Evolutionary conservation across 768 basidiomycete species (phyloP).

Genomic region (Vishniacozyma victoriae): DNA sequence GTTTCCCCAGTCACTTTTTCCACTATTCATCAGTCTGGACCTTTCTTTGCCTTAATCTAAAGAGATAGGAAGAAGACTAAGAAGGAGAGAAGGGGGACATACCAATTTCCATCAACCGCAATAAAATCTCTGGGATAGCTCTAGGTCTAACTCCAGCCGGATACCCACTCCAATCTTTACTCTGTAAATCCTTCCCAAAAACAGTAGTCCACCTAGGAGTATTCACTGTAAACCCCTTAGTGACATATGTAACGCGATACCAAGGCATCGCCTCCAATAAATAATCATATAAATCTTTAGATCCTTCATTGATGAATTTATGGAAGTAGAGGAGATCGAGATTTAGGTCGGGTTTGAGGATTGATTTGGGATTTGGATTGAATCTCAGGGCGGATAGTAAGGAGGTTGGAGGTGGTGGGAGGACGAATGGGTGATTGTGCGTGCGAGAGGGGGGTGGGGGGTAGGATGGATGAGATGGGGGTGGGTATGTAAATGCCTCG

Average conservation of each 20-base stretch:
- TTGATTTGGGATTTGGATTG: conserved; percentile 13
- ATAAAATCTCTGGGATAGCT: conserved; percentile 40
- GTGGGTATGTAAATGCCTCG: conserved; percentile 14
- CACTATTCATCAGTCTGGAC: conserved; percentile 12
- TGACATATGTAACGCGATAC: conserved; percentile 41
- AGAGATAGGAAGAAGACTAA: too few species aligned
- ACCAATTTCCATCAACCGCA: conserved; percentile 33
- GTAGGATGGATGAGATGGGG: conserved; percentile 27
- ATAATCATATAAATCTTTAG: conserved; percentile 27
- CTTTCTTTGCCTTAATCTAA: neutral
- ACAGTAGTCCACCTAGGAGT: conserved; percentile 45
- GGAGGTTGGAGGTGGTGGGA: conserved; percentile 9
- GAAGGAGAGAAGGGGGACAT: conserved; percentile 1
- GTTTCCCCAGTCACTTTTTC: conserved; percentile 39
- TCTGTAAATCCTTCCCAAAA: conserved; percentile 42
- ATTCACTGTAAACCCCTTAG: conserved; percentile 33
- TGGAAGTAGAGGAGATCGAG: conserved; percentile 40
- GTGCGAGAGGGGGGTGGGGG: conserved; percentile 20
- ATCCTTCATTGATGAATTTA: conserved; percentile 26
- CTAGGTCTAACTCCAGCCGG: conserved; percentile 31
- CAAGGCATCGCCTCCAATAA: conserved; percentile 38
- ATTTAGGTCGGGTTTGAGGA: conserved; percentile 18
- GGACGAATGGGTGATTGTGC: conserved; percentile 29
- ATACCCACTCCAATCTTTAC: conserved; percentile 31
- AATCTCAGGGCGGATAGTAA: conserved; percentile 7